These are phyloP conservation scores for Pythium brachiatum DNA, from an alignment of 352 stramenopile species.

Conservation along the genomic window DNA sequence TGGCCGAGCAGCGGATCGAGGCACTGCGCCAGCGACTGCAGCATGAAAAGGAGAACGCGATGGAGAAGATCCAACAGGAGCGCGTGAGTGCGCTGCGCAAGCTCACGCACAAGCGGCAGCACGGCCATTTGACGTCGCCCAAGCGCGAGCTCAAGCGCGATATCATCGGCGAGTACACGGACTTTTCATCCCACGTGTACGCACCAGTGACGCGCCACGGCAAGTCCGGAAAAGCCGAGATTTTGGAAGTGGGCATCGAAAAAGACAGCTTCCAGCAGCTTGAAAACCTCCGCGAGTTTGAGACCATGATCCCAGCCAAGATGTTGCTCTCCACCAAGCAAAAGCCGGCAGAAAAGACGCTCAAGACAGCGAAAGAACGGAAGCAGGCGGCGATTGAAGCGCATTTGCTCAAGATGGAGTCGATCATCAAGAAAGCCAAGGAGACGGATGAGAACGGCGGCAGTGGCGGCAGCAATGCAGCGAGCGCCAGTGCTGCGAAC, in stretches of 20 bases:
- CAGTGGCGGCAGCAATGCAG: neutral
- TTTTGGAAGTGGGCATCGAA: slow-evolving; percentile 57
- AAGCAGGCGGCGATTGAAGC: slow-evolving; percentile 71
- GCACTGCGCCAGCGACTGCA: slow-evolving; percentile 75
- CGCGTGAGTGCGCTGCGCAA: slow-evolving; percentile 88
- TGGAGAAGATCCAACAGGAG: slow-evolving; percentile 83
- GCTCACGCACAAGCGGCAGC: slow-evolving; percentile 83
- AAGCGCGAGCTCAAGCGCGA: slow-evolving; percentile 51
- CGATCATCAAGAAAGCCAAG: slow-evolving; percentile 76
- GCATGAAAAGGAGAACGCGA: slow-evolving; percentile 70
- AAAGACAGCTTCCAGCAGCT: slow-evolving; percentile 52
- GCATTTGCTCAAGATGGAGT: slow-evolving; percentile 87
- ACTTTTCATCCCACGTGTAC: slow-evolving; percentile 86
- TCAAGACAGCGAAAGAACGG: slow-evolving; percentile 71
- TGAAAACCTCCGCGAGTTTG: slow-evolving; percentile 58
- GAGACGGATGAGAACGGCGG: slow-evolving; percentile 15
- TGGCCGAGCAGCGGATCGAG: slow-evolving; percentile 92
- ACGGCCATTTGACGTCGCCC: slow-evolving; percentile 43
- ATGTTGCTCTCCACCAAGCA: slow-evolving; percentile 53
- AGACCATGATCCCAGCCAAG: slow-evolving; percentile 45
- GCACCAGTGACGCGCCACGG: slow-evolving; percentile 64
- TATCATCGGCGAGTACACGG: slow-evolving; percentile 88
- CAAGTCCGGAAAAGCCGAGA: slow-evolving; percentile 48
- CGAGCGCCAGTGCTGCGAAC: neutral
- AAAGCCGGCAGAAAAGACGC: slow-evolving; percentile 48